Conservation (phyloP, 352 stramenopile genomes). For the Phytopythium boreale region DNA sequence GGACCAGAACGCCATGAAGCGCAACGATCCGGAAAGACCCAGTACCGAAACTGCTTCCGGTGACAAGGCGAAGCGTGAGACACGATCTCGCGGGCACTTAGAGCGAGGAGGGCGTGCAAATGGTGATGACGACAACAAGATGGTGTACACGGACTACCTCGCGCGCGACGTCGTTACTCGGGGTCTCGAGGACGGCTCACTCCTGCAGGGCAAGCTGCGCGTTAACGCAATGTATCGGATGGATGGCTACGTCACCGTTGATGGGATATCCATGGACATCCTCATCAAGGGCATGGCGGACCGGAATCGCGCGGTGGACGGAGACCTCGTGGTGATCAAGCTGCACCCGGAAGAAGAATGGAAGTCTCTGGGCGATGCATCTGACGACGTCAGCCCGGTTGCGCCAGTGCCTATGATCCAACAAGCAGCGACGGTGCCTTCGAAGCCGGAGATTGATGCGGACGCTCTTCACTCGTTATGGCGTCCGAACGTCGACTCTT, state of each 20-base stretch:
- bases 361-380: slow-evolving; percentile 35
- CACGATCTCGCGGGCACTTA: not conserved
- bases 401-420: slow-evolving; percentile 7
- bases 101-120: not conserved
- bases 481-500: slow-evolving; percentile 36
- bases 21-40: not conserved
- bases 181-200: slow-evolving; percentile 29
- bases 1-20: slow-evolving; percentile 9
- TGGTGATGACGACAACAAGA: slow-evolving; percentile 11
- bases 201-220: slow-evolving; percentile 66
- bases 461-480: slow-evolving; percentile 43
- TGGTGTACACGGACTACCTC: slow-evolving; percentile 38
- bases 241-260: slow-evolving; percentile 77
- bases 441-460: slow-evolving; percentile 25
- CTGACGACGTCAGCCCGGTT: slow-evolving; percentile 15
- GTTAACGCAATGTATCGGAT: slow-evolving; percentile 70
- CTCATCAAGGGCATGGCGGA: slow-evolving; percentile 66
- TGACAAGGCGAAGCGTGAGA: not conserved
- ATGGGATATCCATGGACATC: slow-evolving; percentile 72
- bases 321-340: slow-evolving; percentile 75
- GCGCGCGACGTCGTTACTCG: slow-evolving; percentile 25
- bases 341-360: slow-evolving; percentile 51
- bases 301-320: slow-evolving; percentile 75
- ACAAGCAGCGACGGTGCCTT: slow-evolving; percentile 8
- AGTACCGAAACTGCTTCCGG: not conserved